Conservation (phyloP, 257 asterid species). For the Solanum megistacrolobum region DNA sequence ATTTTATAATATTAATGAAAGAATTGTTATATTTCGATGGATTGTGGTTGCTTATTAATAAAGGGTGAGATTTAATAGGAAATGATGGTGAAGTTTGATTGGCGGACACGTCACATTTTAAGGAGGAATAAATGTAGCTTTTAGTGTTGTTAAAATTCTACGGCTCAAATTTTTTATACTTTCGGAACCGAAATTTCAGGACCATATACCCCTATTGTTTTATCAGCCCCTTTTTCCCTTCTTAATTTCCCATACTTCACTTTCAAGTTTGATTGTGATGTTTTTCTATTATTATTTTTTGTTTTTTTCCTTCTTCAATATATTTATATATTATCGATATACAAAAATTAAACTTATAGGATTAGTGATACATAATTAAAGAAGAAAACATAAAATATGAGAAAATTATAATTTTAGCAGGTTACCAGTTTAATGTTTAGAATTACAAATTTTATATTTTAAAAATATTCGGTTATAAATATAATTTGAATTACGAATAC, state of each 20-base stretch:
- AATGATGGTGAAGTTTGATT: constrained; percentile 25
- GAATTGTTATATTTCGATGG: background rate
- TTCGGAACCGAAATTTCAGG: constrained; percentile 23
- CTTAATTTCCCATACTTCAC: constrained; percentile 11
- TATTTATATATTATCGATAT: background rate
- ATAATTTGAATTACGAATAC: background rate
- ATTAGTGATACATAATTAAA: background rate
- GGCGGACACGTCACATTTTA: constrained; percentile 28
- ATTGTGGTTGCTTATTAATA: constrained; percentile 32
- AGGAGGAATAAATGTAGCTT: constrained; percentile 29
- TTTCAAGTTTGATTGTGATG: constrained; percentile 17
- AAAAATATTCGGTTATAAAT: background rate
- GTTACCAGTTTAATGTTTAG: background rate
- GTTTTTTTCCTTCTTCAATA: background rate
- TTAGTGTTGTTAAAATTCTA: constrained; percentile 15
- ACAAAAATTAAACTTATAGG: background rate
- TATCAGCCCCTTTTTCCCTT: background rate
- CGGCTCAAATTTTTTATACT: constrained; percentile 26
- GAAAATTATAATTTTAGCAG: background rate
- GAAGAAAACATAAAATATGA: background rate
- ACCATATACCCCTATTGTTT: background rate
- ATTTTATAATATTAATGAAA: background rate
- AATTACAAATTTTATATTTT: background rate
- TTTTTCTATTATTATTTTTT: background rate
- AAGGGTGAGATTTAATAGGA: constrained; percentile 15